Base-by-base conservation (phyloP, 306 rosid species). In the Ziziphus jujuba region DNA sequence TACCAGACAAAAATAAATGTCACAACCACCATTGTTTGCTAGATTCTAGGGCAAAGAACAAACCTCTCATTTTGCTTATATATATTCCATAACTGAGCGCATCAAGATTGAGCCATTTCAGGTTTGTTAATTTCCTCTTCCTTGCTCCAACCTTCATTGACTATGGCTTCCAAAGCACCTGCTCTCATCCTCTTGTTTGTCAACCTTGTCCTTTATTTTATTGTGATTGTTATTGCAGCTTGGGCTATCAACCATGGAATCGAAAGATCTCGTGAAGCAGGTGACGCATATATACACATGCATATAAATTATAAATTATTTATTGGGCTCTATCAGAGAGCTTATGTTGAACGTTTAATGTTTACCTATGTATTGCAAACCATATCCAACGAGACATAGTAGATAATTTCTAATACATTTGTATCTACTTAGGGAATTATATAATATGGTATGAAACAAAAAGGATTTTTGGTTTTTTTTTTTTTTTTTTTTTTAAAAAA, bases 191-290 rank as follows among this genome's bases (percentile, higher is more conserved):
- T 93, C 63, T 79, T 90, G 63, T 10, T 79, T 47, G 68, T 93
- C 19, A 93, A 93, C 62, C 84, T 93, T 6, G 67, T 79, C 13
- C 55, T 93, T 33, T 93, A 86, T 61, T 82, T 90, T 79, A 54
- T 90, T 62, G 78, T 90, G 1, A 69, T 80, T 19, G 89, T 72
- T 21, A 85, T 88, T 44, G 90, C 99, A 49, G 75, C 96, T 33
- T 90, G 99, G 99, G 96, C 92, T 11, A 79, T 85, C 53, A 87
- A 88, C 74, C 92, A 93, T 67, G 97, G 89, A 35, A 85, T 93
- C 68, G 72, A 86, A 72, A 83, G 79, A 63, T 66, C 97, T 61
- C 73, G 43, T 2, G 91, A 93, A 74, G 3, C 89, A 75, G 97
- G 99, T 93, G 33, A 28, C 33, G n/a, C n/a, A n/a, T n/a, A n/a